These are phyloP conservation scores for Collybia sordida DNA, from an alignment of 768 basidiomycete genomes.

Conservation along the genomic window DNA sequence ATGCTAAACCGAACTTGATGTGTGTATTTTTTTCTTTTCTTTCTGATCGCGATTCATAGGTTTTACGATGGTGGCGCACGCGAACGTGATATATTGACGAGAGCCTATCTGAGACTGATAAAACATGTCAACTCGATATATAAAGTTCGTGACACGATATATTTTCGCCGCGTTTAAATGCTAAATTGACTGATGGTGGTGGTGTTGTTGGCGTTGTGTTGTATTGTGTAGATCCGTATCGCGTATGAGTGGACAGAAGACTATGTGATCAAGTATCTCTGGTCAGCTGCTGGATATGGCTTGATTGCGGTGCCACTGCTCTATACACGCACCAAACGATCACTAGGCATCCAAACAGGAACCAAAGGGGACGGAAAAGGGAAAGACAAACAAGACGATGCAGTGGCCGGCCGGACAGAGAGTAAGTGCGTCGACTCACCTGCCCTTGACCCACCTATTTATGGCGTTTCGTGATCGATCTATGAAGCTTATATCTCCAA, in stretches of 20 bases:
- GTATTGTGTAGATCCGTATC: slow-evolving; percentile 78
- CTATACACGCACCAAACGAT: slow-evolving; percentile 56
- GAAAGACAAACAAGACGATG: slow-evolving; percentile 29
- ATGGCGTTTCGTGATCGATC: background rate
- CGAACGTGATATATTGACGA: slow-evolving; percentile 79
- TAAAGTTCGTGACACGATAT: slow-evolving; percentile 51
- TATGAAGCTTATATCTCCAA: slow-evolving; percentile 82
- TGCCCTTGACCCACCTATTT: background rate
- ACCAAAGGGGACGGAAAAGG: slow-evolving; percentile 1
- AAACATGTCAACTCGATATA: slow-evolving; percentile 91
- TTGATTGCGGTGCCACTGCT: slow-evolving; percentile 91
- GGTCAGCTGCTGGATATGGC: slow-evolving; percentile 91
- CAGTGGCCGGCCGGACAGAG: slow-evolving; percentile 47
- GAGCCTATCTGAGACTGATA: slow-evolving; percentile 77
- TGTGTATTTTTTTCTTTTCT: too few species aligned
- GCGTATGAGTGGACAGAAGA: slow-evolving; percentile 96
- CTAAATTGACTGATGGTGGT: background rate
- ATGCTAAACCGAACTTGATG: too few species aligned
- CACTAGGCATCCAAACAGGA: slow-evolving; percentile 27
- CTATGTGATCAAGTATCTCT: slow-evolving; percentile 94
- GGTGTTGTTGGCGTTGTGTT: too few species aligned
- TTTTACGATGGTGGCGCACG: slow-evolving; percentile 90
- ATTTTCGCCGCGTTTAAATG: background rate
- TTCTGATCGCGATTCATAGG: slow-evolving; percentile 37
- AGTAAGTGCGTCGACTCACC: slow-evolving; percentile 26